These are phyloP conservation scores for Coniochaeta pulveracea DNA, from an alignment of 2,329 filamentous ascomycete genomes.

Conservation along the genomic window DNA sequence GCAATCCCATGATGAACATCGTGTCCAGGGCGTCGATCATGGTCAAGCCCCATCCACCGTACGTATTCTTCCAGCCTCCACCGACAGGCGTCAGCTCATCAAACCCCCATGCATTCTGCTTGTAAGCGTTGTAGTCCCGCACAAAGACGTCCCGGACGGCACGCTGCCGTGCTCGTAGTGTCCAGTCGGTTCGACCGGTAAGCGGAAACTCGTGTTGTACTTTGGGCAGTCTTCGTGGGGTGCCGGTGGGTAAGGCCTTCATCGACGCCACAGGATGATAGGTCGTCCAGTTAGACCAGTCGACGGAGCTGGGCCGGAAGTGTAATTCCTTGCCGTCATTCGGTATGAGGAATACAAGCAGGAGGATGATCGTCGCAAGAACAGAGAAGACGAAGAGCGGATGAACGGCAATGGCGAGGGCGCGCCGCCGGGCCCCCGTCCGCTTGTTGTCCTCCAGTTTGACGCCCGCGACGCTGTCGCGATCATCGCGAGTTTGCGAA, in stretches of 20 bases:
- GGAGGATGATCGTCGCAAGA: background rate
- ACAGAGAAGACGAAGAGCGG: background rate
- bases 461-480: background rate
- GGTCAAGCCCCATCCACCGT: slow-evolving; percentile 43
- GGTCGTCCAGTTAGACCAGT: background rate
- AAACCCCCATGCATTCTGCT: slow-evolving; percentile 37
- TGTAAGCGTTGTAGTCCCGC: slow-evolving; percentile 38
- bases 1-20: slow-evolving; percentile 45
- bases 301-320: slow-evolving; percentile 2
- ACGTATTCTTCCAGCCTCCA: slow-evolving; percentile 30
- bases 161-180: slow-evolving; percentile 17
- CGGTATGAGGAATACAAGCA: background rate
- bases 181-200: slow-evolving; percentile 14
- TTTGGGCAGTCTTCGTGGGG: slow-evolving; percentile 18
- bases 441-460: slow-evolving; percentile 1
- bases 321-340: background rate
- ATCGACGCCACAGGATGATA: slow-evolving; percentile 10
- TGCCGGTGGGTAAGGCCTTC: slow-evolving; percentile 19
- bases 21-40: slow-evolving; percentile 46
- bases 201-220: slow-evolving; percentile 26
- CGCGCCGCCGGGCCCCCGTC: background rate
- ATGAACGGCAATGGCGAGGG: background rate
- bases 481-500: background rate
- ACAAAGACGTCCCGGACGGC: slow-evolving; percentile 25
- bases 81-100: slow-evolving; percentile 43